Conservation (phyloP, 1,284 basidiomycete genomes). For the Ceratobasidium sp. region DNA sequence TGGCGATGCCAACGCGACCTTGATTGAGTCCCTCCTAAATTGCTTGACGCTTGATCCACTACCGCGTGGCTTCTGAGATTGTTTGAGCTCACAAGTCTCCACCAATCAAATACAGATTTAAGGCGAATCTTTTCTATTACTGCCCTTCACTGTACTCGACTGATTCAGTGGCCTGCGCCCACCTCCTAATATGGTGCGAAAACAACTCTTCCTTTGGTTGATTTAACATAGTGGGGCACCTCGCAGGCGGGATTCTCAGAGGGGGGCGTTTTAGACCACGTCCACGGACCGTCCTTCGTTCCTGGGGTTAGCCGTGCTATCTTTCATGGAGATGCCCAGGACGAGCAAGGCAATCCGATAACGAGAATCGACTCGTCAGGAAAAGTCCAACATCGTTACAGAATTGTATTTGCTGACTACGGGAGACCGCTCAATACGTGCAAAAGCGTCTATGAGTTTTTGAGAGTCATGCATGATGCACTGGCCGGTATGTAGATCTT, state of each 20-base stretch:
- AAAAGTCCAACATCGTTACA: background rate
- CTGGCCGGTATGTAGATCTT: slow-evolving; percentile 1
- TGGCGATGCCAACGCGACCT: too few species aligned
- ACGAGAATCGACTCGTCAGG: background rate
- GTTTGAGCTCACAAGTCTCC: too few species aligned
- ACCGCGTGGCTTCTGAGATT: too few species aligned
- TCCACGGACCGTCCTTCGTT: background rate
- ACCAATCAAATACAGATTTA: too few species aligned
- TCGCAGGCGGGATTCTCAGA: background rate
- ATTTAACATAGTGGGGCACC: too few species aligned
- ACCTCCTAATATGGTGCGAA: too few species aligned
- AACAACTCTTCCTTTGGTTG: too few species aligned
- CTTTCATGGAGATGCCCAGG: background rate
- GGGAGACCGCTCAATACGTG: background rate
- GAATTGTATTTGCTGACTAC: background rate
- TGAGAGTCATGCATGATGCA: slow-evolving; percentile 12
- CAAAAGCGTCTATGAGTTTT: slow-evolving; percentile 8
- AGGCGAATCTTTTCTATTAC: too few species aligned
- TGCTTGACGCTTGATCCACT: too few species aligned
- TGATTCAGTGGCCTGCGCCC: too few species aligned
- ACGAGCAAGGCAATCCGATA: background rate
- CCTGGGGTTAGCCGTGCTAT: background rate
- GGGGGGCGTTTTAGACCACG: background rate
- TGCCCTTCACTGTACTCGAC: too few species aligned
- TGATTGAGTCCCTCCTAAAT: too few species aligned